phyloP scores from a whole-genome alignment of 805 yeast genomes.

The Saccharomycopsis amapae region DNA sequence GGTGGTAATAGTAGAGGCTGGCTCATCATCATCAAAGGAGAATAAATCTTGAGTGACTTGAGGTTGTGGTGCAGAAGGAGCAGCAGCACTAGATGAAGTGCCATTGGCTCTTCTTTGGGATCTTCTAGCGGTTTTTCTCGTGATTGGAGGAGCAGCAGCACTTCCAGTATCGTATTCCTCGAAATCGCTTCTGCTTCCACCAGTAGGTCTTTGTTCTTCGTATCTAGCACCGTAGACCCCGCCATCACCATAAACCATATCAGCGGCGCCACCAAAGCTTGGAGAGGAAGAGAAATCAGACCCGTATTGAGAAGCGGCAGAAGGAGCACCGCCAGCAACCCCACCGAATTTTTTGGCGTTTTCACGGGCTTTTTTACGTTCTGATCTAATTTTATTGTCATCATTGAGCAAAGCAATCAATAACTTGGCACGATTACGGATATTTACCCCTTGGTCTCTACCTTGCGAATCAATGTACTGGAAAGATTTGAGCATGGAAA shows the following conservation, averaged over 20 bases:
- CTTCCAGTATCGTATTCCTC: slow-evolving; percentile 52
- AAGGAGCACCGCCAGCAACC: slow-evolving; percentile 18
- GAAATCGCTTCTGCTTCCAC: slow-evolving; percentile 30
- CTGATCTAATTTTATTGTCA: slow-evolving; percentile 18
- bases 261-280: slow-evolving; percentile 13
- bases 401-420: slow-evolving; percentile 55
- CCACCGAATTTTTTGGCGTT: slow-evolving; percentile 21
- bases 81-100: neutral
- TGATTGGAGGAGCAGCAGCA: slow-evolving; percentile 4
- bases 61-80: slow-evolving; percentile 3
- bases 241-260: slow-evolving; percentile 56
- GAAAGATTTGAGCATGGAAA: slow-evolving; percentile 85
- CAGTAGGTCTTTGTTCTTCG: slow-evolving; percentile 45
- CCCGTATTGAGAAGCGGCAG: slow-evolving; percentile 1
- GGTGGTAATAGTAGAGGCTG: slow-evolving; percentile 10
- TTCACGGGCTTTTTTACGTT: slow-evolving; percentile 21
- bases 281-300: neutral
- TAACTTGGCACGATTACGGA: slow-evolving; percentile 82
- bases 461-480: slow-evolving; percentile 93
- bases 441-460: slow-evolving; percentile 92
- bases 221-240: slow-evolving; percentile 63
- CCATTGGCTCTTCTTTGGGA: neutral
- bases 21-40: slow-evolving; percentile 34
- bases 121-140: slow-evolving; percentile 5
- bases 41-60: slow-evolving; percentile 37